These are phyloP conservation scores for Heimioporus sp. DNA, from an alignment of 768 basidiomycete species.

Conservation along the genomic window DNA sequence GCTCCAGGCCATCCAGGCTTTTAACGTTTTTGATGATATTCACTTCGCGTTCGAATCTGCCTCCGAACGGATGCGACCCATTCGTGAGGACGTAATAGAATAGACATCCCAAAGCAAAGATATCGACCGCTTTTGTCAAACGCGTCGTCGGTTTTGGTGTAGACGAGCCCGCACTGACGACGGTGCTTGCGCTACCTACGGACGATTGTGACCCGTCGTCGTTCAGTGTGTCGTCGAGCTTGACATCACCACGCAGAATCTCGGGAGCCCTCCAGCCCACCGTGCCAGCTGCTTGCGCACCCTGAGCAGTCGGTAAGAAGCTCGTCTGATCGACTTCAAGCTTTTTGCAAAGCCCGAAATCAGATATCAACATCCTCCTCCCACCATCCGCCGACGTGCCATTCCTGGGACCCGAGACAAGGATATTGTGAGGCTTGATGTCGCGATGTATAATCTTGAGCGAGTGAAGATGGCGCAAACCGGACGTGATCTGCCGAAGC, in stretches of 20 bases:
- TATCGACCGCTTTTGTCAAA: slow-evolving; percentile 93
- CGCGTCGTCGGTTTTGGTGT: slow-evolving; percentile 45
- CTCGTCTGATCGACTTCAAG: slow-evolving; percentile 95
- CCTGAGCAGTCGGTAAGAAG: slow-evolving; percentile 89
- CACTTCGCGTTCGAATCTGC: slow-evolving; percentile 87
- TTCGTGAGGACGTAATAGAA: slow-evolving; percentile 91
- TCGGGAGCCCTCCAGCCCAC: slow-evolving; percentile 98
- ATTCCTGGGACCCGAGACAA: slow-evolving; percentile 71
- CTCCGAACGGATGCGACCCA: slow-evolving; percentile 93
- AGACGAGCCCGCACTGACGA: slow-evolving; percentile 27
- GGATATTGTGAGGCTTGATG: slow-evolving; percentile 98
- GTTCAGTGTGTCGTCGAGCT: slow-evolving; percentile 70
- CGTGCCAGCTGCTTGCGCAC: slow-evolving; percentile 87
- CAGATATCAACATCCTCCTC: slow-evolving; percentile 89
- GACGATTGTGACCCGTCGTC: slow-evolving; percentile 69
- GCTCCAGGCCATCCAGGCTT: slow-evolving; percentile 64
- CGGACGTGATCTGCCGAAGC: slow-evolving; percentile 80
- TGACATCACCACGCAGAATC: slow-evolving; percentile 91
- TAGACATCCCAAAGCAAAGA: slow-evolving; percentile 94
- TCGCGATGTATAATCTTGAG: slow-evolving; percentile 97
- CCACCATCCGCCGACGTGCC: slow-evolving; percentile 41
- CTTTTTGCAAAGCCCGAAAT: slow-evolving; percentile 96
- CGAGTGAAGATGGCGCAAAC: slow-evolving; percentile 86
- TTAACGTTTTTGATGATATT: slow-evolving; percentile 89
- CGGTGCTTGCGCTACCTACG: slow-evolving; percentile 58